phyloP scores from a whole-genome alignment of 495 filamentous ascomycete species.

The Penicillium turbatum region DNA sequence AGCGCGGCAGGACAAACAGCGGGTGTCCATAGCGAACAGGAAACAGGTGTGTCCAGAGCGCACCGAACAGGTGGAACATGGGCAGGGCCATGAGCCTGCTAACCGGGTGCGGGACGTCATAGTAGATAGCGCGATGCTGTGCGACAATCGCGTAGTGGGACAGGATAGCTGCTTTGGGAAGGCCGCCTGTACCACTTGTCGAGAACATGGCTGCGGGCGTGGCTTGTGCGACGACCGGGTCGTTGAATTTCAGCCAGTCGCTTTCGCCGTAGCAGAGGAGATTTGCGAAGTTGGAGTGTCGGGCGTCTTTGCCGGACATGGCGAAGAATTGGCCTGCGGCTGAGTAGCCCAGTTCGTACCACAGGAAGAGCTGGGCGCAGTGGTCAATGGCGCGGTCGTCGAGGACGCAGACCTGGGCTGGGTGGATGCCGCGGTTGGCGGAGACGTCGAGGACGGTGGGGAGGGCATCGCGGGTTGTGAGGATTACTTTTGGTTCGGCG shows the following conservation, averaged over 20 bases:
- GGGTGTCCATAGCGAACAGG: conserved; percentile 53
- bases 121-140: conserved; percentile 47
- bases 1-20: conserved; percentile 58
- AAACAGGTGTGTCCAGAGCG: conserved; percentile 49
- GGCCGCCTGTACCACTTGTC: conserved; percentile 55
- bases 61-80: conserved; percentile 61
- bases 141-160: conserved; percentile 51
- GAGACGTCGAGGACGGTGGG: conserved; percentile 19
- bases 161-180: conserved; percentile 55
- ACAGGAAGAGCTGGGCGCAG: conserved; percentile 32
- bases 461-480: conserved; percentile 25
- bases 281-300: conserved; percentile 33
- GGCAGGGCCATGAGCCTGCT: conserved; percentile 55
- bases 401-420: conserved; percentile 48
- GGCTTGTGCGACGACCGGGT: conserved; percentile 38
- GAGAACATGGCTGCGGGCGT: conserved; percentile 52
- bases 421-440: conserved; percentile 39
- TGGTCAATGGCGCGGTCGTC: conserved; percentile 39
- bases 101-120: conserved; percentile 45
- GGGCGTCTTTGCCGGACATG: conserved; percentile 16
- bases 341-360: conserved; percentile 22
- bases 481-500: conserved; percentile 31
- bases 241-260: conserved; percentile 51
- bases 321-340: conserved; percentile 18
- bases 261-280: conserved; percentile 48